Conservation (phyloP, 225 moss, liverwort and hornwort genomes). For the Rhytidiadelphus loreus region DNA sequence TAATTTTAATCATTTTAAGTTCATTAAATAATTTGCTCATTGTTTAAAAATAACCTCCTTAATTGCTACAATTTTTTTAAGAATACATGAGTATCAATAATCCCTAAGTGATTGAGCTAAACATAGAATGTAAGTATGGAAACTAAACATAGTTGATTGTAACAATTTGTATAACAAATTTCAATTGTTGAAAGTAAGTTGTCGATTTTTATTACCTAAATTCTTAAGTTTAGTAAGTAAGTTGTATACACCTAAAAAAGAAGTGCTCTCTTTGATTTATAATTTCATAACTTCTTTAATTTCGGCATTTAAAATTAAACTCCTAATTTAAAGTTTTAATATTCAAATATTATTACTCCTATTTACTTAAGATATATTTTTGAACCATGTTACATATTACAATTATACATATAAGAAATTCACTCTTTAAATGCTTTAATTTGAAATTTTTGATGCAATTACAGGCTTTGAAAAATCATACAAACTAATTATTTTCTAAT, state of each 20-base stretch:
- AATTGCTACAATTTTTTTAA: accelerated
- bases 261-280: accelerated
- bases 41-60: not conserved
- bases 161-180: not conserved
- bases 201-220: not conserved
- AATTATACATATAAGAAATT: not conserved
- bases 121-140: not conserved
- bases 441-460: not conserved
- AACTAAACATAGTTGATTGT: not conserved
- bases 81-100: accelerated
- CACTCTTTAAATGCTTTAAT: accelerated
- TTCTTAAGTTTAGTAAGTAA: no score
- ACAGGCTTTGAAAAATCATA: not conserved
- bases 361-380: accelerated
- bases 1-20: not conserved
- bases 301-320: no score
- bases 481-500: no score
- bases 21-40: not conserved
- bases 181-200: not conserved
- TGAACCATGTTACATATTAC: no score
- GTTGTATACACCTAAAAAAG: not conserved
- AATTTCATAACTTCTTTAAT: no score
- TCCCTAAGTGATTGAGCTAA: not conserved
- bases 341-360: no score
- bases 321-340: not conserved